These are phyloP conservation scores for Malassezia equina DNA, from an alignment of 1,284 basidiomycete genomes.

Conservation along the genomic window DNA sequence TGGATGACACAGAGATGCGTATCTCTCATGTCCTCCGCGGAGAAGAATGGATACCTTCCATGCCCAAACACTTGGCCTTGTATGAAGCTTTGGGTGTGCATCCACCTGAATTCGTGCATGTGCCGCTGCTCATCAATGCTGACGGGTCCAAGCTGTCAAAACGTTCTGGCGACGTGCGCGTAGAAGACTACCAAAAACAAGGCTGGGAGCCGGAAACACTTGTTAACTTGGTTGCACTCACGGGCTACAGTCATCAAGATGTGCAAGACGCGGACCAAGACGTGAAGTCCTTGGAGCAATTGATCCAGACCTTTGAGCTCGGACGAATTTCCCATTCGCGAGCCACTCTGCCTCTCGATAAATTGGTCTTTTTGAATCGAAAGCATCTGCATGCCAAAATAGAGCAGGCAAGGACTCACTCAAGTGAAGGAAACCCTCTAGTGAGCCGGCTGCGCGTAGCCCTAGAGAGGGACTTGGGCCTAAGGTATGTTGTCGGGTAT, in stretches of 20 bases:
- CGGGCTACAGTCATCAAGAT: slow-evolving; percentile 63
- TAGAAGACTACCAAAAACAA: slow-evolving; percentile 68
- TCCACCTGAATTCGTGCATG: slow-evolving; percentile 75
- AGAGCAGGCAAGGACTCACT: slow-evolving; percentile 7
- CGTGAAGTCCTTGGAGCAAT: slow-evolving; percentile 30
- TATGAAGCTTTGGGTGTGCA: slow-evolving; percentile 66
- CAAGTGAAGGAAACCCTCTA: neutral
- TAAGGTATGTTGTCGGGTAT: neutral
- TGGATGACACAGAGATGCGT: slow-evolving; percentile 90
- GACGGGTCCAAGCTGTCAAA: slow-evolving; percentile 94
- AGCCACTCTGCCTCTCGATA: slow-evolving; percentile 31
- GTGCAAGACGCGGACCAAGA: slow-evolving; percentile 19
- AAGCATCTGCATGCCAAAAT: slow-evolving; percentile 30
- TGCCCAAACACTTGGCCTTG: slow-evolving; percentile 82
- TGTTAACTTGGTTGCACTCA: slow-evolving; percentile 82
- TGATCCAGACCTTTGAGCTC: slow-evolving; percentile 29
- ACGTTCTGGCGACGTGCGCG: slow-evolving; percentile 75
- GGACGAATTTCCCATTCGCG: slow-evolving; percentile 33
- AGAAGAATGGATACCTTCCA: slow-evolving; percentile 91
- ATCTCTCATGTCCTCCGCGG: slow-evolving; percentile 91
- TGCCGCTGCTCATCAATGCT: slow-evolving; percentile 78
- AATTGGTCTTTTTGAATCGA: slow-evolving; percentile 38
- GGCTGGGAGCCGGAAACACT: slow-evolving; percentile 86
- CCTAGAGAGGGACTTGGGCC: neutral
- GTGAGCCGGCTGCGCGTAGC: slow-evolving; percentile 7